phyloP scores from a whole-genome alignment of 2,329 filamentous ascomycete genomes.

The Thelonectria discophora region DNA sequence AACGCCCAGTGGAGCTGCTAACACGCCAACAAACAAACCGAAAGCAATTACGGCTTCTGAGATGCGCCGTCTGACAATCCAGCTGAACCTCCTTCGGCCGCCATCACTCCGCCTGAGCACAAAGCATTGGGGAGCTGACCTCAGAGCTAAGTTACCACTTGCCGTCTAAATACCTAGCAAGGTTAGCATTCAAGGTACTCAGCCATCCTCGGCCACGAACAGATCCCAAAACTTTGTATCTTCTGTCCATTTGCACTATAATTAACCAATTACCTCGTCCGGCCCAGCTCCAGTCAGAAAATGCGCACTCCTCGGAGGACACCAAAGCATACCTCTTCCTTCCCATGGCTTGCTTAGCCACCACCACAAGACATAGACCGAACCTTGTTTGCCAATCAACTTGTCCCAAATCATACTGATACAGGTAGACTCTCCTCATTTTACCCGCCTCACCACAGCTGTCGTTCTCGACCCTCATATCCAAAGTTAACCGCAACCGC shows the following conservation, averaged over 20 bases:
- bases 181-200: no score
- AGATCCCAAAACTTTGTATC: neutral
- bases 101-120: neutral
- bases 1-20: neutral
- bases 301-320: neutral
- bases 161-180: no score
- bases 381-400: conserved; percentile 24
- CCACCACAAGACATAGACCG: conserved; percentile 6
- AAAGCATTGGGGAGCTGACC: neutral
- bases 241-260: conserved; percentile 15
- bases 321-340: conserved; percentile 10
- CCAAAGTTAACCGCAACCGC: conserved; percentile 84
- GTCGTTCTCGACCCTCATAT: conserved; percentile 73
- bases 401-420: conserved; percentile 14
- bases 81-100: neutral
- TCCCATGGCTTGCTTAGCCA: conserved; percentile 15
- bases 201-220: neutral
- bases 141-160: neutral
- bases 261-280: conserved; percentile 22
- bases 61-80: no score
- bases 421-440: conserved; percentile 8
- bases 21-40: neutral
- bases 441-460: conserved; percentile 55
- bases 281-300: neutral
- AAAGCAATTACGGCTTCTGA: neutral